A percentile compares a stretch with the other conserved stretches of the same genome.
Evolutionary conservation across 140 eudicot genomes (phyloP).

Genomic region (Bidens hawaiensis): DNA sequence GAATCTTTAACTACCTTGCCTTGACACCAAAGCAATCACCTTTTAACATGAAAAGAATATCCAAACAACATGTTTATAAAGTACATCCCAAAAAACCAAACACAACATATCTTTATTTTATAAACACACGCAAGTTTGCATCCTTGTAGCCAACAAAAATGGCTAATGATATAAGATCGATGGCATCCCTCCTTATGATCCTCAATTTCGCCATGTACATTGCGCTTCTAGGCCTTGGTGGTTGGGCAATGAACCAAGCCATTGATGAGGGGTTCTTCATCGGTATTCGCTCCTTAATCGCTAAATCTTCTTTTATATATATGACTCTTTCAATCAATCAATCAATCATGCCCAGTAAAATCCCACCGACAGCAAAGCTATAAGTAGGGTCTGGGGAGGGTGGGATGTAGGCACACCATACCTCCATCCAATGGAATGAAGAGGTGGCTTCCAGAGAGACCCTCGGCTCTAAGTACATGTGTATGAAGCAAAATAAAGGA

Average conservation of each 20-base stretch:
- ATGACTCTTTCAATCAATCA: no score
- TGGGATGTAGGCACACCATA: no score
- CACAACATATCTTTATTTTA: slow-evolving; percentile 7
- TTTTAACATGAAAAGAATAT: slow-evolving; percentile 34
- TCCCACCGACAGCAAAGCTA: no score
- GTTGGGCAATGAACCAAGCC: slow-evolving; percentile 81
- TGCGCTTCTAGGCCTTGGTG: slow-evolving; percentile 63
- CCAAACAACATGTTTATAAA: slow-evolving; percentile 16
- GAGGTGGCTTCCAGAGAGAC: no score
- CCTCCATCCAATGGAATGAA: no score
- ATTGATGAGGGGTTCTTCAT: slow-evolving; percentile 76
- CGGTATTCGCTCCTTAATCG: slow-evolving; percentile 32
- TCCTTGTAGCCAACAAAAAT: slow-evolving; percentile 32
- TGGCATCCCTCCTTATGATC: slow-evolving; percentile 57
- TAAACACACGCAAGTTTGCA: slow-evolving; percentile 2
- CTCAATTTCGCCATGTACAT: slow-evolving; percentile 87
- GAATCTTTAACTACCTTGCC: slow-evolving; percentile 33
- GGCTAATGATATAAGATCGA: slow-evolving; percentile 59
- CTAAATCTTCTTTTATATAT: background rate
- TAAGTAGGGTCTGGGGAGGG: no score
- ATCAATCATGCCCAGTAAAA: no score
- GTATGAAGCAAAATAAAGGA: no score
- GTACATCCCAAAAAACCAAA: slow-evolving; percentile 10
- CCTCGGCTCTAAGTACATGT: no score
- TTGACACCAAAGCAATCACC: slow-evolving; percentile 29